These are phyloP conservation scores for Teunomyces pallodes DNA, from an alignment of 805 yeast species.

Conservation along the genomic window DNA sequence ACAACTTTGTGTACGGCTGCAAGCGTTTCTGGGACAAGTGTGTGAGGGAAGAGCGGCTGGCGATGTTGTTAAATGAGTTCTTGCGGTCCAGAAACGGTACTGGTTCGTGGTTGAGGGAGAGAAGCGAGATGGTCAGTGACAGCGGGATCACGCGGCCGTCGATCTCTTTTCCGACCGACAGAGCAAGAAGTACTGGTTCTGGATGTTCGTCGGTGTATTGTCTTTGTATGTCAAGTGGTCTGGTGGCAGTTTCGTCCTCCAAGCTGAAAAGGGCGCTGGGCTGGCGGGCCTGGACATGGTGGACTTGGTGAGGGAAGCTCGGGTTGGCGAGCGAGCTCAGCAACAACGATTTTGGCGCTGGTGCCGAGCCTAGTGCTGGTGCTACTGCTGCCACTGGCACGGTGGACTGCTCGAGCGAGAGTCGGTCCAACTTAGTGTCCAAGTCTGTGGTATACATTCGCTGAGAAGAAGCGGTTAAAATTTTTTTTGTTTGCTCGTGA, in stretches of 20 bases:
- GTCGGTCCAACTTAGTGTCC: constrained; percentile 7
- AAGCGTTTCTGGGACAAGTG: constrained; percentile 31
- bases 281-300: background rate
- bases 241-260: constrained; percentile 8
- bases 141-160: constrained; percentile 42
- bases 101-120: constrained; percentile 22
- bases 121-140: constrained; percentile 40
- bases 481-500: background rate
- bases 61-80: constrained; percentile 14
- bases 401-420: constrained; percentile 1
- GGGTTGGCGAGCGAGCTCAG: constrained; percentile 28
- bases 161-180: constrained; percentile 40
- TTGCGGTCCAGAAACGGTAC: constrained; percentile 16
- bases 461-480: background rate
- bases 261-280: constrained; percentile 10
- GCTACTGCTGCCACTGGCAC: constrained; percentile 1
- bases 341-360: constrained; percentile 18
- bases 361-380: background rate
- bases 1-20: constrained; percentile 26
- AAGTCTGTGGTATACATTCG: constrained; percentile 9
- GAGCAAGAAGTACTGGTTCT: constrained; percentile 43
- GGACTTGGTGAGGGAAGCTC: constrained; percentile 3
- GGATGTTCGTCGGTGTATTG: constrained; percentile 36
- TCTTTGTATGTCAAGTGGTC: constrained; percentile 3
- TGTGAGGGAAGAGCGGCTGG: constrained; percentile 21